Conservation (phyloP, 306 rosid species). For the Ormosia semicastrata region DNA sequence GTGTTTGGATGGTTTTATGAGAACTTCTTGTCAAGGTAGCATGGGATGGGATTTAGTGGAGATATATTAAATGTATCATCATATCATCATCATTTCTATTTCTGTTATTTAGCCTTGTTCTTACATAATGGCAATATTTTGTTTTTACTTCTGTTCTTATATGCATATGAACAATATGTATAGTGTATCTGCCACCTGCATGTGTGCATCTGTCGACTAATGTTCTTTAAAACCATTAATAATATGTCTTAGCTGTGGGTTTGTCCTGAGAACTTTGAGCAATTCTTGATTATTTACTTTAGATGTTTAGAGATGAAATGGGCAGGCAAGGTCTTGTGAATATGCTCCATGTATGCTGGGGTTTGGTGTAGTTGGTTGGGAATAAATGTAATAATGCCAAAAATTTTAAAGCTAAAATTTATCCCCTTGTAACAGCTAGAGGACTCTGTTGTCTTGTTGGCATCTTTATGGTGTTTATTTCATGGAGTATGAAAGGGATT, state of each 20-base stretch:
- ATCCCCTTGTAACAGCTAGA: background rate
- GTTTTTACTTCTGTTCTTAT: background rate
- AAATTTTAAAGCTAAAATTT: background rate
- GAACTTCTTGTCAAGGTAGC: background rate
- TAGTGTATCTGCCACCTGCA: background rate
- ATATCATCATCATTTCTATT: background rate
- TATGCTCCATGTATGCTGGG: background rate
- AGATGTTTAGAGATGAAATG: background rate
- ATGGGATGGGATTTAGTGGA: background rate
- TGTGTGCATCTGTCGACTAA: background rate
- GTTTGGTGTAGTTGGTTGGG: slow-evolving; percentile 10
- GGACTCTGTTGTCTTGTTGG: background rate
- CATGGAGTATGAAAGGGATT: background rate
- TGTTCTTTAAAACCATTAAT: background rate
- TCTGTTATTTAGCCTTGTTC: background rate
- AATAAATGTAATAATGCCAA: background rate
- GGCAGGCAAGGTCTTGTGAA: background rate
- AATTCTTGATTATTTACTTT: slow-evolving; percentile 10
- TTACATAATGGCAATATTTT: background rate
- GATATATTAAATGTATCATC: background rate
- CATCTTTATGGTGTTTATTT: slow-evolving; percentile 7
- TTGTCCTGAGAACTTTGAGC: background rate
- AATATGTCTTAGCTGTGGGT: background rate
- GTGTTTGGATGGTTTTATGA: background rate
- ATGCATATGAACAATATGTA: background rate